These are phyloP conservation scores for Tubosaeta sp. DNA, from an alignment of 768 basidiomycete species.

Conservation along the genomic window DNA sequence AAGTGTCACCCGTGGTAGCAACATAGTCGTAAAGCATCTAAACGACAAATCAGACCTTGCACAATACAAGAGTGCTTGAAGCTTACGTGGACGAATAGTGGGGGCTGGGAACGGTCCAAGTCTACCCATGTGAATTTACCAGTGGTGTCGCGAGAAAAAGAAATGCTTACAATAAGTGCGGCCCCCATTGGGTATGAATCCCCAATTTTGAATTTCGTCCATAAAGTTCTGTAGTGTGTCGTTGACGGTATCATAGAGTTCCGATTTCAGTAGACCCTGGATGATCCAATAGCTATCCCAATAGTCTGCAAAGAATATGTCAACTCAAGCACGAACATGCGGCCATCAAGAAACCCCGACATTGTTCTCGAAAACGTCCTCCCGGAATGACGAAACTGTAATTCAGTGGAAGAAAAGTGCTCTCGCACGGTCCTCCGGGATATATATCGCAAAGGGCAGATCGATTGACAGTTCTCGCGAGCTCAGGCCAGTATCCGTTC, in stretches of 20 bases:
- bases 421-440: constrained; percentile 59
- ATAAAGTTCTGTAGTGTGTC: constrained; percentile 89
- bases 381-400: constrained; percentile 91
- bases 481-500: constrained; percentile 78
- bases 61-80: not conserved
- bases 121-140: constrained; percentile 38
- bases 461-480: constrained; percentile 72
- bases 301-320: constrained; percentile 36
- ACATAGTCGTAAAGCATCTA: constrained; percentile 93
- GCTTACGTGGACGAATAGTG: constrained; percentile 75
- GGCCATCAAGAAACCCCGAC: constrained; percentile 39
- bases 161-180: constrained; percentile 72
- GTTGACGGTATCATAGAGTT: constrained; percentile 68
- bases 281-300: constrained; percentile 84
- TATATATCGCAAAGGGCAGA: constrained; percentile 57
- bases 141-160: not conserved
- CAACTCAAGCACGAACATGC: not conserved
- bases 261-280: constrained; percentile 79
- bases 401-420: constrained; percentile 84
- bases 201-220: constrained; percentile 81
- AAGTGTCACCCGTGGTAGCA: constrained; percentile 59
- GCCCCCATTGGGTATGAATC: constrained; percentile 94
- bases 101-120: constrained; percentile 89
- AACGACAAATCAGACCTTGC: not conserved
- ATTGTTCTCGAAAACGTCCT: constrained; percentile 80